A percentile compares a stretch with the other conserved stretches of the same genome.
Evolutionary conservation across 305 asterid genomes (phyloP).

Genomic region (Fraxinus velutina): DNA sequence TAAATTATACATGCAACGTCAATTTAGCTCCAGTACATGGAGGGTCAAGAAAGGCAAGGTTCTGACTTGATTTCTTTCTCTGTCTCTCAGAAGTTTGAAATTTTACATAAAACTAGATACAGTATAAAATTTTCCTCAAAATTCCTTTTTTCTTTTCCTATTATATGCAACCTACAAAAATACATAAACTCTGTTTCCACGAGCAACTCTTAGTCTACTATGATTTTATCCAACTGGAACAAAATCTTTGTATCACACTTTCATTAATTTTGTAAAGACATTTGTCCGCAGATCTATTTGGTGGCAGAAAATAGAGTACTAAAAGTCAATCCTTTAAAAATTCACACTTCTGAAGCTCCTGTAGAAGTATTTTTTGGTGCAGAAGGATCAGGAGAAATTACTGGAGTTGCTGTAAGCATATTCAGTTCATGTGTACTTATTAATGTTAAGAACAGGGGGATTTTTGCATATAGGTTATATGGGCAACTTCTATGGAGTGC

Average conservation of each 20-base stretch:
- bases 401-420: conserved; percentile 70
- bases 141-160: neutral
- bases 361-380: conserved; percentile 69
- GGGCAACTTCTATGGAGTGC: conserved; percentile 79
- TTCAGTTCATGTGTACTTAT: conserved; percentile 61
- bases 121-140: neutral
- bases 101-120: neutral
- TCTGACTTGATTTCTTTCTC: conserved; percentile 6
- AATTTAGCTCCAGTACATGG: conserved; percentile 65
- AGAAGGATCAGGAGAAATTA: conserved; percentile 52
- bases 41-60: conserved; percentile 66
- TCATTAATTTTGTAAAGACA: conserved; percentile 9
- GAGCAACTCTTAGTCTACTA: neutral
- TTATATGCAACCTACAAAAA: neutral
- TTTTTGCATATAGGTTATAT: conserved; percentile 57
- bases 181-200: neutral
- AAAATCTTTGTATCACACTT: neutral
- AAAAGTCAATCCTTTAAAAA: conserved; percentile 46
- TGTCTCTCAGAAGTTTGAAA: neutral
- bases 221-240: neutral
- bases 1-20: conserved; percentile 55
- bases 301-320: conserved; percentile 83
- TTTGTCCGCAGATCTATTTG: conserved; percentile 68
- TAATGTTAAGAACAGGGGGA: conserved; percentile 60
- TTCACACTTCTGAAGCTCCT: conserved; percentile 44